Evolutionary conservation across 1,284 basidiomycete species (phyloP), one percentile per base, ranked within the genome.

Genomic region (Salmacisia buchloeana): DNA sequence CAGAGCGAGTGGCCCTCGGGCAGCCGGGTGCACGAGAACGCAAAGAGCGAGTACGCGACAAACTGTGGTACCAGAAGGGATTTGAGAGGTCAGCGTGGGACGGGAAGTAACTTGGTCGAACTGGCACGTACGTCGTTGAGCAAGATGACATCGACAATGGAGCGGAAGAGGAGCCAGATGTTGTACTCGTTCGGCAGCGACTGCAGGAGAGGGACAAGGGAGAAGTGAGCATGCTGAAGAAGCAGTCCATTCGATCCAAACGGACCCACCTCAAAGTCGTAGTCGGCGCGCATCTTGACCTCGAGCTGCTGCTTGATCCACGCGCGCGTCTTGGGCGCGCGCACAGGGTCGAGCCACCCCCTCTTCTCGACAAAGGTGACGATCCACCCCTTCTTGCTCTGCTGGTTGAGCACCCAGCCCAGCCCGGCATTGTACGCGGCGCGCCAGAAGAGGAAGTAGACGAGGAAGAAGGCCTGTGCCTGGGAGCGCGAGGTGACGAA

Each of bases 391-490:
- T 86, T 87, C 82, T 94, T 93, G 83, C 90, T 92, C 82, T 98
- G 94, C 77, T 90, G 89, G 23, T 92, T 92, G 61, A 98, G 84
- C 7, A 97, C 85, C 87, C 89, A 96, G 0, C 94, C 94, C 58
- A 98, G 85, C 0, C 94, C 94, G 54, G 85, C 88, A 80, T 98
- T 92, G 81, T 98, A 98, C 10, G 90, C 88, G 7, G 86, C 85
- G 12, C 94, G 85, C 93, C 94, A 98, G 80, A 97, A 92, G 13
- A 87, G 86, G 80, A 98, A 97, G 82, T 91, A 92, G 67, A 88
- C 63, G 34, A 92, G 81, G 82, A 94, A 94, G 80, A 94, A 88
- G 52, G 66, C 33, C 54, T 71, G 71, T 3, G 73, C 65, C 2
- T 63, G 38, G 1, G 83, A 64, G 60, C 84, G 85, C 0, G 87